Percentiles rank a stretch among this genome's conserved stretches.
Evolutionary conservation across 1,139 yeast species (phyloP).

Genomic region (Schizosaccharomyces versatilis): DNA sequence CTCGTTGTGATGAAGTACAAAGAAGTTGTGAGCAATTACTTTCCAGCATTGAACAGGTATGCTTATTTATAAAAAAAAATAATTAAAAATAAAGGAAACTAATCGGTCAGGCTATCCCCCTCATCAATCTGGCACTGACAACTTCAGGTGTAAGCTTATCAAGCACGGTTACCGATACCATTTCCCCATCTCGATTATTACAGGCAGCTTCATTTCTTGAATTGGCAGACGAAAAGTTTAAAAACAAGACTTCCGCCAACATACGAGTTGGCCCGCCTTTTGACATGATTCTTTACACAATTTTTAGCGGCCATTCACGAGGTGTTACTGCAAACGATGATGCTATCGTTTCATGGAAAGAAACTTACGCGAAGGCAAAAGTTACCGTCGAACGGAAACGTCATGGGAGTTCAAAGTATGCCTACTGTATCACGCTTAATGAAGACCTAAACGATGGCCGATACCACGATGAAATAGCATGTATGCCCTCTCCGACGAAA

Average conservation of each 20-base stretch:
- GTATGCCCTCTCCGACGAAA: conserved; percentile 7
- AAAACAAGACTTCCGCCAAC: conserved; percentile 2
- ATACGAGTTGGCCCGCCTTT: conserved; percentile 39
- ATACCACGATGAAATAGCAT: conserved; percentile 34
- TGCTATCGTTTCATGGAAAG: conserved; percentile 30
- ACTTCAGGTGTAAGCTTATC: conserved; percentile 49
- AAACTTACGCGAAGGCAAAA: conserved; percentile 36
- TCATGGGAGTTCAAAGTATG: neutral
- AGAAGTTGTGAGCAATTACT: conserved; percentile 9
- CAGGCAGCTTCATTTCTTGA: conserved; percentile 37
- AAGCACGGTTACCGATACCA: conserved; percentile 29
- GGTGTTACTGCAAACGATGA: conserved; percentile 26
- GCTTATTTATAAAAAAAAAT: too few relatives aligned
- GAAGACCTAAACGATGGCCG: conserved; percentile 56
- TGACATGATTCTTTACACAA: conserved; percentile 36
- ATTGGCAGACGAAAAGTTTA: conserved; percentile 22
- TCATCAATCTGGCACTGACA: conserved; percentile 42
- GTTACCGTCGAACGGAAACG: conserved; percentile 24
- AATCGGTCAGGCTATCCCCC: conserved; percentile 29
- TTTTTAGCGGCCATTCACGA: conserved; percentile 38
- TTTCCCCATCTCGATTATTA: conserved; percentile 44
- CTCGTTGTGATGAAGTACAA: conserved; percentile 17
- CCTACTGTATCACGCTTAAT: conserved; percentile 17
- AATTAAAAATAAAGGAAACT: too few relatives aligned
- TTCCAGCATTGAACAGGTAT: conserved; percentile 7